Percentiles rank a stretch among this genome's conserved stretches.
phyloP scores from a whole-genome alignment of 331 rosid species.

The Pyrus hybrid region DNA sequence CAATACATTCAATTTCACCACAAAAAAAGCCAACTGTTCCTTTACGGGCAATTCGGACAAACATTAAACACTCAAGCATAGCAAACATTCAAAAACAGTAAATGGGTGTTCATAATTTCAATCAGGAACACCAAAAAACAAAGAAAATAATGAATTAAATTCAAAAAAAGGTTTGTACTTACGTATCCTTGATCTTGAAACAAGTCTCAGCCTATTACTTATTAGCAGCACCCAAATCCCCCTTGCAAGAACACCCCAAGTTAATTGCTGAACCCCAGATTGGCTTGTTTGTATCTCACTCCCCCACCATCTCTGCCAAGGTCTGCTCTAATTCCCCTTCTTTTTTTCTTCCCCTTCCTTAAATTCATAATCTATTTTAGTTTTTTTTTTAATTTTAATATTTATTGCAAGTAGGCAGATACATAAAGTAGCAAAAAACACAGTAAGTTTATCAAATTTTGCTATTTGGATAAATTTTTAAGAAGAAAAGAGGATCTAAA shows the following conservation, averaged over 20 bases:
- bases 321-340: slow-evolving; percentile 3
- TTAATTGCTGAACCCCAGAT: slow-evolving; percentile 25
- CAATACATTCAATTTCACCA: no score
- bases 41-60: background rate
- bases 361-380: background rate
- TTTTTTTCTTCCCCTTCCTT: background rate
- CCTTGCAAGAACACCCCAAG: slow-evolving; percentile 35
- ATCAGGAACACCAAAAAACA: background rate
- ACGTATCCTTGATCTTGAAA: slow-evolving; percentile 47
- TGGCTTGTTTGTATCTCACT: background rate
- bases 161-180: slow-evolving; percentile 5
- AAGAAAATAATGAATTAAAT: background rate
- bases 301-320: slow-evolving; percentile 57
- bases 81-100: background rate
- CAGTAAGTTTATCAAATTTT: background rate
- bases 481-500: background rate
- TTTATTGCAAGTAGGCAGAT: background rate
- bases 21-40: no score
- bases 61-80: background rate
- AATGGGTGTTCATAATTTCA: background rate
- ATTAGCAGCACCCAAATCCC: slow-evolving; percentile 38
- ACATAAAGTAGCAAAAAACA: background rate
- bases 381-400: background rate
- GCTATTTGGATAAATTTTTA: background rate
- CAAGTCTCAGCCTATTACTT: slow-evolving; percentile 42